These are phyloP conservation scores for Trichoderma hamatum DNA, from an alignment of 2,329 filamentous ascomycete genomes.

Conservation along the genomic window DNA sequence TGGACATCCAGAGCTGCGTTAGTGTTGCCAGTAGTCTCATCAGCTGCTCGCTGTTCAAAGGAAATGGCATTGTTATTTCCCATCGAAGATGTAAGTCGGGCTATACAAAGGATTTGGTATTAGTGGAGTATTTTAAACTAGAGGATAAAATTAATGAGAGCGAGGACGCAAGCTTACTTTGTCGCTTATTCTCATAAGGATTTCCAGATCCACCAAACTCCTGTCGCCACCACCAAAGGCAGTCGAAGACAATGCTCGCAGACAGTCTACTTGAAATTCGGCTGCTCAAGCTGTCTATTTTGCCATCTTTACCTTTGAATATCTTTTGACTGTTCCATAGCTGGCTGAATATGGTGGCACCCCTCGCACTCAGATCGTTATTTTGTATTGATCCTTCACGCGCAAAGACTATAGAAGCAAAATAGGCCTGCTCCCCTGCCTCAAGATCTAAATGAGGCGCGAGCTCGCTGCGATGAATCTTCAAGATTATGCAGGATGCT, in stretches of 20 bases:
- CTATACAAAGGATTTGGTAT: not conserved
- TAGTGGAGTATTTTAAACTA: not conserved
- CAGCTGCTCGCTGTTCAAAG: not conserved
- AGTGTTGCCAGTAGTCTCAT: not conserved
- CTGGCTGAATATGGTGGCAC: conserved; percentile 57
- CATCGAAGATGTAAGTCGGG: not conserved
- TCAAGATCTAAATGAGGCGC: conserved; percentile 47
- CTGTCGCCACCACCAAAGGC: conserved; percentile 58
- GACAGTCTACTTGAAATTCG: conserved; percentile 56
- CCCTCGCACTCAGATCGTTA: conserved; percentile 56
- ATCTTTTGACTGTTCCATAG: conserved; percentile 49
- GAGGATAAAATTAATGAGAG: not conserved
- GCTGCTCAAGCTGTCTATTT: conserved; percentile 24
- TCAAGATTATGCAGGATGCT: conserved; percentile 54
- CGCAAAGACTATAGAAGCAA: conserved; percentile 6
- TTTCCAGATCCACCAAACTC: conserved; percentile 40
- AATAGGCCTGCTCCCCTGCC: conserved; percentile 45
- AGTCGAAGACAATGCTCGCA: conserved; percentile 58
- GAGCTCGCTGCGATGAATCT: conserved; percentile 52
- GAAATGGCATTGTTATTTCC: not conserved
- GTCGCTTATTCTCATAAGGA: conserved; percentile 28
- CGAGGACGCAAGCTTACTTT: not conserved
- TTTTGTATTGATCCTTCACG: conserved; percentile 38
- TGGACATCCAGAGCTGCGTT: not conserved
- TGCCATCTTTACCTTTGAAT: conserved; percentile 24